Percentiles rank a stretch among this genome's conserved stretches.
Evolutionary conservation across 805 yeast species (phyloP).

Genomic region (Candida ortonii): DNA sequence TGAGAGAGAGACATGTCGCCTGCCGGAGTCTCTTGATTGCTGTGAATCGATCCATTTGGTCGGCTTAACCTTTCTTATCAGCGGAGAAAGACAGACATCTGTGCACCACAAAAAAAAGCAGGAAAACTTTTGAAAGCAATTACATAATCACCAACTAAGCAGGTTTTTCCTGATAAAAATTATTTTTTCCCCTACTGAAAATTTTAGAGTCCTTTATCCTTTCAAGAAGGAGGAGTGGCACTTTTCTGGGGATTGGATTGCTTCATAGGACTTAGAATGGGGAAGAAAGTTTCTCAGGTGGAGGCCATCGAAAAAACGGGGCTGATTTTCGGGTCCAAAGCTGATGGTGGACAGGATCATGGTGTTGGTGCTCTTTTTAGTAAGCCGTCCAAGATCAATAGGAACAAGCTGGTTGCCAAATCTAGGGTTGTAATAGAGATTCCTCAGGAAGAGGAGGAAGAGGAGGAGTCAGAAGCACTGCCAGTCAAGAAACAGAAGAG

Average conservation of each 20-base stretch:
- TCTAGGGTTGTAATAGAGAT: conserved; percentile 22
- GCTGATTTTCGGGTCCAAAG: conserved; percentile 5
- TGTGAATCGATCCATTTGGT: too few species aligned
- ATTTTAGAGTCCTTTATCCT: conserved; percentile 1
- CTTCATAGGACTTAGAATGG: too few species aligned
- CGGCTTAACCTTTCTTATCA: too few species aligned
- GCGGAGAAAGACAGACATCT: conserved; percentile 2
- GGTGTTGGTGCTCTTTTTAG: conserved; percentile 36
- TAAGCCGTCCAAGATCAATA: conserved; percentile 45
- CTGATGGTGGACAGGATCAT: conserved; percentile 26
- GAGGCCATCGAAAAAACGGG: conserved; percentile 12
- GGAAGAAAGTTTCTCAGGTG: too few species aligned
- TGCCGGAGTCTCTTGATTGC: too few species aligned
- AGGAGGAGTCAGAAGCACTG: conserved; percentile 14
- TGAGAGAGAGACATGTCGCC: too few species aligned
- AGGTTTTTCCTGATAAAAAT: conserved; percentile 1
- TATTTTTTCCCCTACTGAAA: conserved; percentile 3
- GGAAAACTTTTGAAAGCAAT: too few species aligned
- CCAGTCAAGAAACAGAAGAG: conserved; percentile 19
- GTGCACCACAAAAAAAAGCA: conserved; percentile 1
- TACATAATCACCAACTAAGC: too few species aligned
- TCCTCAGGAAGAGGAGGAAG: conserved; percentile 20
- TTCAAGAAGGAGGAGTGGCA: background rate
- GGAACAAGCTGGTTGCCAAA: conserved; percentile 29
- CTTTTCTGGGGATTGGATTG: background rate